phyloP scores from a whole-genome alignment of 2,329 filamentous ascomycete species.

The Sphaerulina populicola region DNA sequence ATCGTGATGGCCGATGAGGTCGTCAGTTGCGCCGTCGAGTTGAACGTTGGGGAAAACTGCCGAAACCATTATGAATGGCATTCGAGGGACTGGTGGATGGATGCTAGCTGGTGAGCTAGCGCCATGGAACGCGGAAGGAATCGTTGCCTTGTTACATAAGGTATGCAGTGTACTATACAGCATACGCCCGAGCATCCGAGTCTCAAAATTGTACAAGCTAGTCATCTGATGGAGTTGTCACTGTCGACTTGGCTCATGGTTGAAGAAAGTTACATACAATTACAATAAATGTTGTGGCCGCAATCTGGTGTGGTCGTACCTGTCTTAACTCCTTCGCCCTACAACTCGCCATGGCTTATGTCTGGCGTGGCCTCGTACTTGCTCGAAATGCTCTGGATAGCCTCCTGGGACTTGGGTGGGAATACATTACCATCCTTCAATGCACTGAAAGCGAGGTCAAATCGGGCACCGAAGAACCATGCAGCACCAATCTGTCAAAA shows the following conservation, averaged over 20 bases:
- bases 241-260: background rate
- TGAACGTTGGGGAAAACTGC: too few species aligned
- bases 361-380: slow-evolving; percentile 12
- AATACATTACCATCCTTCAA: slow-evolving; percentile 40
- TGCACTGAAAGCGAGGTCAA: slow-evolving; percentile 60
- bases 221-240: background rate
- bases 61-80: background rate
- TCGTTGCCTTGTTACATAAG: background rate
- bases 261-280: background rate
- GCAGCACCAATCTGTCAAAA: slow-evolving; percentile 61
- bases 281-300: background rate
- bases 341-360: slow-evolving; percentile 24
- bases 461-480: slow-evolving; percentile 71
- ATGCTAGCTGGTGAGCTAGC: background rate
- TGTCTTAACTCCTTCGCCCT: background rate
- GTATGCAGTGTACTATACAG: background rate
- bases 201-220: background rate
- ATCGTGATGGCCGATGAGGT: background rate
- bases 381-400: slow-evolving; percentile 12
- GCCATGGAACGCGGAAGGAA: background rate
- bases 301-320: background rate
- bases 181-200: background rate
- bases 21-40: too few species aligned
- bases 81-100: background rate
- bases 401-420: slow-evolving; percentile 15